A percentile compares a stretch with the other conserved stretches of the same genome.
Evolutionary conservation across 2,329 filamentous ascomycete species (phyloP).

Genomic region (Arthrobotrys conoides): DNA sequence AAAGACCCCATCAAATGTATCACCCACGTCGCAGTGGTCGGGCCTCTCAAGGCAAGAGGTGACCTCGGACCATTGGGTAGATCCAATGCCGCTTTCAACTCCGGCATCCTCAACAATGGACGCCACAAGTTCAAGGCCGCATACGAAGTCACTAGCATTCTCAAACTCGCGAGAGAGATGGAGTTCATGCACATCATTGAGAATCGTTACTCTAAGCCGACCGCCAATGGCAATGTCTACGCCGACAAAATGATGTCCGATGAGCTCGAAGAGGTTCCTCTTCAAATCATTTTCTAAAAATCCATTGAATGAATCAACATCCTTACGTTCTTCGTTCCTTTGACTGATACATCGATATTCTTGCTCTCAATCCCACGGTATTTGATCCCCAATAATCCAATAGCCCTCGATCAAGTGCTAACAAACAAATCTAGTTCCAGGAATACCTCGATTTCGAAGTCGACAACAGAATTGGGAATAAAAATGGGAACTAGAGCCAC

Average conservation of each 20-base stretch:
- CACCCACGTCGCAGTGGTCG: conserved; percentile 32
- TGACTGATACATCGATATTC: not conserved
- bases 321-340: not conserved
- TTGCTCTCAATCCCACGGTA: not conserved
- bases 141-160: conserved; percentile 22
- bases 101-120: conserved; percentile 18
- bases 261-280: conserved; percentile 3
- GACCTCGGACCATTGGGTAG: conserved; percentile 8
- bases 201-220: not conserved
- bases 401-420: not conserved
- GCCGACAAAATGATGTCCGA: not conserved
- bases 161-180: not conserved
- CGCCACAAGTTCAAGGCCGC: conserved; percentile 17
- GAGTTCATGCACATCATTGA: not conserved
- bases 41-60: conserved; percentile 21
- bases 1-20: conserved; percentile 32
- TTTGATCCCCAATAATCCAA: not conserved
- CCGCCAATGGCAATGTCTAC: conserved; percentile 30
- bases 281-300: conserved; percentile 15
- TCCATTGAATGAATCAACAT: not conserved
- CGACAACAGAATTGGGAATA: not conserved
- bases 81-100: conserved; percentile 28
- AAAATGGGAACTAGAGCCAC: not conserved
- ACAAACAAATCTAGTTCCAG: no score
- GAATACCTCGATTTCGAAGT: not conserved